Percentiles rank a stretch among this genome's conserved stretches.
These are phyloP conservation scores for Luvunga scandens DNA, from an alignment of 345 rosid genomes.

Conservation along the genomic window DNA sequence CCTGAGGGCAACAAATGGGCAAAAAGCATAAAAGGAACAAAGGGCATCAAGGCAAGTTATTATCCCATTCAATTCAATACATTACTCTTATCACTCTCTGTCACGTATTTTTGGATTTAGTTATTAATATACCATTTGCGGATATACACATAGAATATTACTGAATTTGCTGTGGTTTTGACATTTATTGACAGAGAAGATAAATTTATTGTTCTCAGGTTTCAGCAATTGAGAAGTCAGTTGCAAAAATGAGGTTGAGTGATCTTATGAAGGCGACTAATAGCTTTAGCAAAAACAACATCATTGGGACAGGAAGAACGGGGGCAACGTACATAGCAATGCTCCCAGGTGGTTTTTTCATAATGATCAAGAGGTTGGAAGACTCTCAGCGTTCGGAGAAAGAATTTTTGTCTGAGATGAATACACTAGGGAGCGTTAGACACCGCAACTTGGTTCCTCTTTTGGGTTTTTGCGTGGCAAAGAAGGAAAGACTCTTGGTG, in stretches of 20 bases:
- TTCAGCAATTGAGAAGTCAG: slow-evolving; percentile 75
- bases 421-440: slow-evolving; percentile 8
- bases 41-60: slow-evolving; percentile 64
- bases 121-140: neutral
- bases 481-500: slow-evolving; percentile 25
- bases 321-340: slow-evolving; percentile 80
- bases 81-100: neutral
- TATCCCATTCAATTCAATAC: neutral
- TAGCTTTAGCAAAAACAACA: slow-evolving; percentile 68
- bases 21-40: slow-evolving; percentile 57
- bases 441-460: slow-evolving; percentile 30
- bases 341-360: slow-evolving; percentile 35
- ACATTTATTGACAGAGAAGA: neutral
- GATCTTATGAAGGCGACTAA: slow-evolving; percentile 92
- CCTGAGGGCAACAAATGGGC: slow-evolving; percentile 96
- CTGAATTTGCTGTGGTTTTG: no score
- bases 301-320: slow-evolving; percentile 81
- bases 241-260: slow-evolving; percentile 68
- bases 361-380: slow-evolving; percentile 24
- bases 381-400: slow-evolving; percentile 13
- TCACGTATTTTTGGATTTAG: neutral
- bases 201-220: slow-evolving; percentile 39
- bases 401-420: slow-evolving; percentile 25
- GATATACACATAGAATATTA: no score
- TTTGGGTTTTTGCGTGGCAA: slow-evolving; percentile 22